Conservation (phyloP, 805 yeast species). For the Saccharomycopsis capsularis region DNA sequence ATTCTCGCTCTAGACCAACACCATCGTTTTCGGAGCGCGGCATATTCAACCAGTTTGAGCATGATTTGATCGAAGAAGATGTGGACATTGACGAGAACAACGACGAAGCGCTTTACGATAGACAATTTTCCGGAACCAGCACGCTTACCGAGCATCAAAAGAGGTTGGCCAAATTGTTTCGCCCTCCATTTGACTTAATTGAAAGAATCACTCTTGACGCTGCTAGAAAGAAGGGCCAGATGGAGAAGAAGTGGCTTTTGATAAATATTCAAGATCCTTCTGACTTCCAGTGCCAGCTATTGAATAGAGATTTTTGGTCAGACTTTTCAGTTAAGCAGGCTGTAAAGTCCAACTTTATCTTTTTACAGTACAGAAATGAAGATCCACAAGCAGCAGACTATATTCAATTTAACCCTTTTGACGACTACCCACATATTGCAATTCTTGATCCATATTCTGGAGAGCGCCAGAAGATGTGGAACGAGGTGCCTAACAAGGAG, state of each 20-base stretch:
- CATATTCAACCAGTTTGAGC: slow-evolving; percentile 32
- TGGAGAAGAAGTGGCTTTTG: slow-evolving; percentile 69
- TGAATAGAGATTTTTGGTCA: slow-evolving; percentile 94
- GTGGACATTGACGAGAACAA: slow-evolving; percentile 35
- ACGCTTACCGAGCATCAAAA: slow-evolving; percentile 38
- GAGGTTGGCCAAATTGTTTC: slow-evolving; percentile 72
- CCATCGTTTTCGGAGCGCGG: slow-evolving; percentile 22
- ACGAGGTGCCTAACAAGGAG: slow-evolving; percentile 48
- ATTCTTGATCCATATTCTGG: slow-evolving; percentile 95
- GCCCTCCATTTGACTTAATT: slow-evolving; percentile 92
- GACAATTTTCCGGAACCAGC: slow-evolving; percentile 15
- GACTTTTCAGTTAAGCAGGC: slow-evolving; percentile 53
- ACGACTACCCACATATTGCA: slow-evolving; percentile 73
- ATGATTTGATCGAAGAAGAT: slow-evolving; percentile 32
- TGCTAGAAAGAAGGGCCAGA: slow-evolving; percentile 64
- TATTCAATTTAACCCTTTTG: slow-evolving; percentile 61
- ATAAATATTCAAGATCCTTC: slow-evolving; percentile 81
- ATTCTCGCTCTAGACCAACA: not conserved
- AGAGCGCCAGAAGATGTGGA: slow-evolving; percentile 76
- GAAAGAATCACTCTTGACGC: slow-evolving; percentile 56
- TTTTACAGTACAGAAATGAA: slow-evolving; percentile 78
- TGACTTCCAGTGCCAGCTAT: slow-evolving; percentile 81
- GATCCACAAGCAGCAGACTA: slow-evolving; percentile 70
- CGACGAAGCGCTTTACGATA: slow-evolving; percentile 31
- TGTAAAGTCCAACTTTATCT: slow-evolving; percentile 64